phyloP scores from a whole-genome alignment of 1,139 yeast species.

The Zygoascus hellenicus region DNA sequence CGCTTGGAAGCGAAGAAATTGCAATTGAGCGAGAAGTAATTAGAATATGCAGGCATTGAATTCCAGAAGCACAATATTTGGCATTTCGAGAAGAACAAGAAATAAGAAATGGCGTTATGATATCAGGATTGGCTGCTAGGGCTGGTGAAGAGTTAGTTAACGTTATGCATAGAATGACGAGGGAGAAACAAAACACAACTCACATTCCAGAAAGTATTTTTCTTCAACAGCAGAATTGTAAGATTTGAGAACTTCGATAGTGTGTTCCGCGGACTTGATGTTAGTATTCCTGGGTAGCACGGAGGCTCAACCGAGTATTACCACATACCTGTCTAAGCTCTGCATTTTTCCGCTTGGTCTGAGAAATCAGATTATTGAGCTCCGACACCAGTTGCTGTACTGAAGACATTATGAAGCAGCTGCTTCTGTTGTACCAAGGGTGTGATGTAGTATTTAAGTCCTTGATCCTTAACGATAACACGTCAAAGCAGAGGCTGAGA shows the following conservation, averaged over 20 bases:
- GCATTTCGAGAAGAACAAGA: constrained; percentile 73
- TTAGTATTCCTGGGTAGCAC: constrained; percentile 3
- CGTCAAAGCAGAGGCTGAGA: too few species aligned
- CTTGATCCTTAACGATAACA: too few species aligned
- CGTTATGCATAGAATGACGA: not conserved
- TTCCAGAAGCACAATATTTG: constrained; percentile 63
- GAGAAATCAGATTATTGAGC: constrained; percentile 53
- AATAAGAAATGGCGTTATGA: constrained; percentile 62
- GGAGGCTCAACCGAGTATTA: not conserved
- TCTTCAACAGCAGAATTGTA: constrained; percentile 29
- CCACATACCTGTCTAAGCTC: constrained; percentile 49
- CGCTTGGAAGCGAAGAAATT: constrained; percentile 43
- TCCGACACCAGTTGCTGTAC: constrained; percentile 40
- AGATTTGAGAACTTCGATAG: constrained; percentile 46
- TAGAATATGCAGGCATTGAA: constrained; percentile 61
- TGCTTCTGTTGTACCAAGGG: too few species aligned
- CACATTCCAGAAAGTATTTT: constrained; percentile 31
- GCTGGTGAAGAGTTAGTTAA: constrained; percentile 3
- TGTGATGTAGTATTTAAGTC: too few species aligned
- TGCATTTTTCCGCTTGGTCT: constrained; percentile 62
- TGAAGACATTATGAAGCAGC: constrained; percentile 18
- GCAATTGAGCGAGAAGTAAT: constrained; percentile 51
- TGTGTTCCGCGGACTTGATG: constrained; percentile 53
- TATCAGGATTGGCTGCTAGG: constrained; percentile 28
- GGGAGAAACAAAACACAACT: constrained; percentile 8